Evolutionary conservation across 768 basidiomycete species (phyloP).

Genomic region (Lactarius hatsudake): DNA sequence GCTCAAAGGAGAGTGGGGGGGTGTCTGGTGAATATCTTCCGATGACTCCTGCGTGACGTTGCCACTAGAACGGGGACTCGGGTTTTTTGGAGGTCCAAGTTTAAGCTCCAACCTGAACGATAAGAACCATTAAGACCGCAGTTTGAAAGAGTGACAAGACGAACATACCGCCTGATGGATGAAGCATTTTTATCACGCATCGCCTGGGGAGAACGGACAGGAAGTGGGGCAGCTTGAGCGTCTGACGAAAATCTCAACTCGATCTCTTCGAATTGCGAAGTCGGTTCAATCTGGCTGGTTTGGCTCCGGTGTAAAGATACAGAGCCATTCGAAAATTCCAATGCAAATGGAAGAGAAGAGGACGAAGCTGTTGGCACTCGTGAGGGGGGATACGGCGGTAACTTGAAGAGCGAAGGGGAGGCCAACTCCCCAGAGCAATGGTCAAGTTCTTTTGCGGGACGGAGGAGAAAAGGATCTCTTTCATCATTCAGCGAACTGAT

Average conservation of each 20-base stretch:
- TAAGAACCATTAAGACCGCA: not conserved
- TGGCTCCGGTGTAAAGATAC: not conserved
- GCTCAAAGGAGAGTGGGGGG: slow-evolving; percentile 3
- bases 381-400: not conserved
- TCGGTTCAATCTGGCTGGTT: slow-evolving; percentile 18
- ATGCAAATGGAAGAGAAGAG: not conserved
- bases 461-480: slow-evolving; percentile 1
- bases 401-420: not conserved
- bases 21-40: not conserved
- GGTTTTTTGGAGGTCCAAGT: not conserved
- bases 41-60: slow-evolving; percentile 2
- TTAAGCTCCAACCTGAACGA: slow-evolving; percentile 3
- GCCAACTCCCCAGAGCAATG: not conserved
- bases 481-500: not conserved
- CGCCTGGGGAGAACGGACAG: not conserved
- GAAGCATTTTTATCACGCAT: not conserved
- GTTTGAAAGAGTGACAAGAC: not conserved
- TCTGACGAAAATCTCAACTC: slow-evolving; percentile 2
- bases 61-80: not conserved
- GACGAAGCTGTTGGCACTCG: not conserved
- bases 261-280: slow-evolving; percentile 21
- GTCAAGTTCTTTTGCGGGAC: not conserved
- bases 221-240: not conserved
- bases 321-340: not conserved
- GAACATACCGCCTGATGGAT: slow-evolving; percentile 7